Base-by-base conservation (phyloP, 2,329 filamentous ascomycete genomes). In the Xylaria sp. region DNA sequence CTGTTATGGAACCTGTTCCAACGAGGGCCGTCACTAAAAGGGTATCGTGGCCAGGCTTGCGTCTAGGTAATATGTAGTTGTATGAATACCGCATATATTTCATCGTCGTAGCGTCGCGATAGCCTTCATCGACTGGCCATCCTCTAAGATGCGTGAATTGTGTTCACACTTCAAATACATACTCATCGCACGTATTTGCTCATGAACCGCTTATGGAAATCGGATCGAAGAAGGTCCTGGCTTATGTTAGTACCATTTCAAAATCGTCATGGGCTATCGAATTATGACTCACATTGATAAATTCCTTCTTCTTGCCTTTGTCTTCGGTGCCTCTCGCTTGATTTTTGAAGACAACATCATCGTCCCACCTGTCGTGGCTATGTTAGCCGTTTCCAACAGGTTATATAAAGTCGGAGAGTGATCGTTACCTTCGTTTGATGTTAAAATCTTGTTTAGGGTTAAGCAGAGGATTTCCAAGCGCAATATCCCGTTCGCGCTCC, bases 201-300 rank as follows among this genome's bases (percentile, higher is more conserved):
- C 95, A 99, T 99, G 77, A 99, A 99, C 66, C 93, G 89, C 79
- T 93, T 95, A 81, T 99, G 95, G 77, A 99, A 99, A 77, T 99
- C 95, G 29, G 93, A 97, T 64, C 94, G 88, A 66, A 98, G 80
- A 72, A 97, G 83, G 78, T 98, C 90, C 88, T 92, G 64, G 41
- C 21, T 19, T 23, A 58, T 25, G 64, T 78, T 64, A 77, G 69
- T 48, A 66, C 51, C 11, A 31, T 47, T 37, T 38, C 19, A 52
- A 55, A 43, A n/a, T 27, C n/a, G 6, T 17, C 1, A 3, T 3
- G 2, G 7, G 11, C n/a, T 38, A 5, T 9, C 7, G 19, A 21
- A 10, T n/a, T 33, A 62, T 41, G 27, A 80, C 88, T 80, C 76
- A 92, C 93, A 74, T 99, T 99, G 77, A 99, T 93, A 79, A 99